Conservation (phyloP, 129 eudicot genomes). For the Daucus carota region DNA sequence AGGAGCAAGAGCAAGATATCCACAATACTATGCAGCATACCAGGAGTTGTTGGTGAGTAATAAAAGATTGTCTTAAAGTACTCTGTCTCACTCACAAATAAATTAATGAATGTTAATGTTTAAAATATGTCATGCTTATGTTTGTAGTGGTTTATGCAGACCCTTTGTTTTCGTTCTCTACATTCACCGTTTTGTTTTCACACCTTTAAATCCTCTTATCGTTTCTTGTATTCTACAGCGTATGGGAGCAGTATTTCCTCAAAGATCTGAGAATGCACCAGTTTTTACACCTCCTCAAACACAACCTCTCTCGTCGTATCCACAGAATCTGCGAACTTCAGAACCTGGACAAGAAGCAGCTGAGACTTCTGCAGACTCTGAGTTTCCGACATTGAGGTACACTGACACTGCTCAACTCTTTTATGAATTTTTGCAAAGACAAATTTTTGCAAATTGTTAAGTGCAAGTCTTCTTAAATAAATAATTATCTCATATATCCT, state of each 20-base stretch:
- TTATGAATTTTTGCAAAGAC: constrained; percentile 5
- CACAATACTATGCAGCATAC: constrained; percentile 78
- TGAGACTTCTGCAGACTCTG: constrained; percentile 78
- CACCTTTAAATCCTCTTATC: not conserved
- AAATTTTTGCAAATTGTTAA: not conserved
- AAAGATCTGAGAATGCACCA: constrained; percentile 66
- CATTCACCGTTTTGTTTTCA: not conserved
- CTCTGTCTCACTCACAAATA: not conserved
- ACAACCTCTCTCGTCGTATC: constrained; percentile 52
- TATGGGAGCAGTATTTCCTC: constrained; percentile 88
- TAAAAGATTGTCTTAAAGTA: not conserved
- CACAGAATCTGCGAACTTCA: constrained; percentile 41
- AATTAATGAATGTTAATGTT: not conserved
- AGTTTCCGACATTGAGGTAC: constrained; percentile 83
- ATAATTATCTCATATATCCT: not conserved
- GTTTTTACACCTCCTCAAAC: constrained; percentile 69
- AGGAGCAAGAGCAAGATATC: constrained; percentile 84
- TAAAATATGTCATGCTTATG: not conserved
- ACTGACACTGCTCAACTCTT: not conserved
- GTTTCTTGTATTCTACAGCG: constrained; percentile 39
- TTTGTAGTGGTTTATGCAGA: not conserved
- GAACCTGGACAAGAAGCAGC: constrained; percentile 53
- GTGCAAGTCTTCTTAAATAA: not conserved
- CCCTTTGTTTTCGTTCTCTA: not conserved
- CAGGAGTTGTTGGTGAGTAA: constrained; percentile 75